Base-by-base conservation (phyloP, 768 basidiomycete species). In the Coprinopsis strossmayeri region DNA sequence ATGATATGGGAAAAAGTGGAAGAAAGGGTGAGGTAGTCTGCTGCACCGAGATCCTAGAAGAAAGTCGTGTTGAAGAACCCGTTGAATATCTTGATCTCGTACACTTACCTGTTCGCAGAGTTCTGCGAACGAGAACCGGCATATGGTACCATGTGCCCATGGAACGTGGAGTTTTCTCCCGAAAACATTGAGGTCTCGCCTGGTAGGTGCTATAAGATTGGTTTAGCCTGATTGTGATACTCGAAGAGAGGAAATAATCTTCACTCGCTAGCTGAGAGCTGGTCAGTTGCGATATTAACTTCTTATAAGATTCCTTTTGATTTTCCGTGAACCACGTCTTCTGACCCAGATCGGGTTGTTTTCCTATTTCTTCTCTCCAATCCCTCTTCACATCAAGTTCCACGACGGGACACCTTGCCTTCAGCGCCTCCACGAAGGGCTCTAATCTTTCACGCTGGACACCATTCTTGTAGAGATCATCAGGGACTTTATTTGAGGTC, bases 381-480 rank as follows among this genome's bases (percentile, higher is more conserved):
- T 79, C 79, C 37, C 63, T 59, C 18, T 71, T 64, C 5, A 65
- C 64, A 27, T 71, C 64, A 53, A 81, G 65, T 41, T 66, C 59
- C 24, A 74, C 58, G 15, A 79, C 69, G 5, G 79, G 76, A 49
- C 76, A 81, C 20, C 78, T 66, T 5, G 62, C 63, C 50, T 80
- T 76, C 38, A 81, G 61, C 0, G 75, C 78, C 44, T 74, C 72
- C 1, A 81, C 70, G 59, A 82, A 82, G 11, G 75, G 71, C 24
- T 76, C 74, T 52, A 83, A 70, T 13, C 77, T 70, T 43, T 79
- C 73, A 20, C 71, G 63, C 54, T 79, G 78, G 1, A 81, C 74
- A 17, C 79, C 80, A 49, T 78, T 76, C 57, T 69, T 69, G 63
- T 79, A 81, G 13, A 79, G 62, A 48, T 80, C 78, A 53, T 76